Evolutionary conservation across 192 early-diverging fungal species (phyloP).

Genomic region (Coemansia sp.): DNA sequence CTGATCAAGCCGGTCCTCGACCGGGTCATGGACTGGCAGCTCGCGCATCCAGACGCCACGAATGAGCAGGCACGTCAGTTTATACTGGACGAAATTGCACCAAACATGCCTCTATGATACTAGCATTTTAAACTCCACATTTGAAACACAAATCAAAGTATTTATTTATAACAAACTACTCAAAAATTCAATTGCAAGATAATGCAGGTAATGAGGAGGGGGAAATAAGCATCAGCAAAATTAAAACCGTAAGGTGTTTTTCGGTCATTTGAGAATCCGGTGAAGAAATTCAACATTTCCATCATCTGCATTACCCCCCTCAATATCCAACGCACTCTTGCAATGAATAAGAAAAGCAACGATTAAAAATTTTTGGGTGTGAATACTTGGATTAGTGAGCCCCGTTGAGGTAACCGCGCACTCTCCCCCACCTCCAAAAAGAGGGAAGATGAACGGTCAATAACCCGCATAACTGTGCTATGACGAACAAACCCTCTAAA

Average conservation of each 20-base stretch:
- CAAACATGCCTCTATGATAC: neutral
- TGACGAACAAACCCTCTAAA: constrained; percentile 45
- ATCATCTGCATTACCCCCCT: too few species aligned
- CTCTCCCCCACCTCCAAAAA: too few species aligned
- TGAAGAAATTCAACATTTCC: constrained; percentile 54
- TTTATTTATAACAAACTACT: too few species aligned
- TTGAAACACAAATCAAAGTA: too few species aligned
- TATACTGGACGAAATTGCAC: constrained; percentile 27
- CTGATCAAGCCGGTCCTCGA: constrained; percentile 61
- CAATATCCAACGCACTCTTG: too few species aligned
- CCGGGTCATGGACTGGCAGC: constrained; percentile 79
- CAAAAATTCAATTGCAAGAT: too few species aligned
- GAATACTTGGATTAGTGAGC: constrained; percentile 55
- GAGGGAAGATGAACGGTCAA: constrained; percentile 13
- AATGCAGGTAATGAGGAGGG: too few species aligned
- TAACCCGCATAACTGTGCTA: constrained; percentile 58
- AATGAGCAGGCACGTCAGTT: constrained; percentile 61
- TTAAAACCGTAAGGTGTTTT: constrained; percentile 30
- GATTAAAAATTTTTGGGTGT: constrained; percentile 34
- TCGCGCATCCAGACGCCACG: constrained; percentile 64
- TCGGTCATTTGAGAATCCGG: constrained; percentile 47
- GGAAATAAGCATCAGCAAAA: constrained; percentile 41
- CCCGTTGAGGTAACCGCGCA: constrained; percentile 51
- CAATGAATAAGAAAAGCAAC: constrained; percentile 3
- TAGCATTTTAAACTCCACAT: too few species aligned